Evolutionary conservation across 768 basidiomycete genomes (phyloP).

Genomic region (Tulasnella sp.): DNA sequence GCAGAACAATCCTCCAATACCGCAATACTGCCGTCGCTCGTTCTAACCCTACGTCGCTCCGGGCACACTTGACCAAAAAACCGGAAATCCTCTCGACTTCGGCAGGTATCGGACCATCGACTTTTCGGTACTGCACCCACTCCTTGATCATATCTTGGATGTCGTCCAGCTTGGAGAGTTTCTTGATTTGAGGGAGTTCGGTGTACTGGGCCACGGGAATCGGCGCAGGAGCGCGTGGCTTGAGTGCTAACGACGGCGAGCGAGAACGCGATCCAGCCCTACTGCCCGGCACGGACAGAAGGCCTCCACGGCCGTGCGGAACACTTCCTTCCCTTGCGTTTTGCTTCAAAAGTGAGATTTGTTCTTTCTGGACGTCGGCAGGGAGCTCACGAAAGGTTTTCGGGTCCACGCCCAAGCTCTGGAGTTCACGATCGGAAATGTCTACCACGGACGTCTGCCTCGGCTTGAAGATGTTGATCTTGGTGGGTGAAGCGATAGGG

Average conservation of each 20-base stretch:
- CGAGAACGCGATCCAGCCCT: slow-evolving; percentile 15
- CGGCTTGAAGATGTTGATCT: slow-evolving; percentile 31
- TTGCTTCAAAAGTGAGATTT: slow-evolving; percentile 33
- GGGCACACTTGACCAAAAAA: slow-evolving; percentile 57
- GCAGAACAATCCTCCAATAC: slow-evolving; percentile 67
- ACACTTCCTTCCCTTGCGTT: too few species aligned
- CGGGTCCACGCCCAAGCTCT: slow-evolving; percentile 56
- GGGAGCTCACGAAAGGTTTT: slow-evolving; percentile 57
- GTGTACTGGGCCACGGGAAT: slow-evolving; percentile 44
- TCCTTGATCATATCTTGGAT: slow-evolving; percentile 56
- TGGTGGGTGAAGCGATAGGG: slow-evolving; percentile 27
- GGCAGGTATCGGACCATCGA: slow-evolving; percentile 51
- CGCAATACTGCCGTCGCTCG: slow-evolving; percentile 57
- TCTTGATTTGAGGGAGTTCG: slow-evolving; percentile 41
- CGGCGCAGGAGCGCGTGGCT: slow-evolving; percentile 25
- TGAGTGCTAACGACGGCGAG: slow-evolving; percentile 21
- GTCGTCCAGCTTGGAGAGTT: slow-evolving; percentile 54
- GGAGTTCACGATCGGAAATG: slow-evolving; percentile 48
- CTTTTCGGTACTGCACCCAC: slow-evolving; percentile 59
- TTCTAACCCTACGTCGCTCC: slow-evolving; percentile 47
- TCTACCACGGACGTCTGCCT: slow-evolving; percentile 30
- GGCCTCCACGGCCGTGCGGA: slow-evolving; percentile 3
- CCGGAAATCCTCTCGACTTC: slow-evolving; percentile 67
- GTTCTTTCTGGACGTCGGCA: slow-evolving; percentile 55
- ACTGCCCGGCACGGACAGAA: too few species aligned